Evolutionary conservation across 1,284 basidiomycete species (phyloP), one percentile per base, ranked within the genome.

Genomic region (Boletus semigastroideus): DNA sequence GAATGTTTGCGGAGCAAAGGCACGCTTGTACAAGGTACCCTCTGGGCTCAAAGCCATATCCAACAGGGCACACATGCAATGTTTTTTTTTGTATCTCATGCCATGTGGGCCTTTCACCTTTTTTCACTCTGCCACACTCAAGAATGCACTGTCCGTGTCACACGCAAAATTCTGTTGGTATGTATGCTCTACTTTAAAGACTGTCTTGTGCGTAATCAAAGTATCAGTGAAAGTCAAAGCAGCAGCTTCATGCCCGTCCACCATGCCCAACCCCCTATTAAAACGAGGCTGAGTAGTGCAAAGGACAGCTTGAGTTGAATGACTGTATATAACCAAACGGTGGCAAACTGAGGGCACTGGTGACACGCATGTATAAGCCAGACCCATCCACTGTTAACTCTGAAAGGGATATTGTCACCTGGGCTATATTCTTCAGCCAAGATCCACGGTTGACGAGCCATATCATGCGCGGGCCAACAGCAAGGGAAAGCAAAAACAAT

Each of bases 11-110:
- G 7, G 39, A 10, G 39, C 16, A n/a, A 16, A 40, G n/a, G 16
- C 33, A 57, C 78, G 88, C 87, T 88, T 76, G 83, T 87, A 86
- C 49, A 86, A 90, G 88, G 88, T 90, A 86, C 88, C 84, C 70
- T 75, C 64, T 80, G 80, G 83, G 80, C 75, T 57, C 64, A 74
- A 89, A 77, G 63, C 63, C 70, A 73, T 78, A 79, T 73, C 79
- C 81, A 79, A 79, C 65, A 58, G 74, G 86, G 88, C 84, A 36
- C 28, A 31, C 42, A 34, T 41, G 2, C 33, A 33, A 25, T 14
- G 38, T 7, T 17, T 11, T 7, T 17, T 11, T 36, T 34, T 12
- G 12, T 22, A 13, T 27, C n/a, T 19, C 22, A 22, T 37, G 27
- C 5, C 8, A 7, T 40, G 42, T 30, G 49, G 46, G 42, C 43